phyloP scores from a whole-genome alignment of 176 grass and related monocot genomes.

The Lolium perenne region DNA sequence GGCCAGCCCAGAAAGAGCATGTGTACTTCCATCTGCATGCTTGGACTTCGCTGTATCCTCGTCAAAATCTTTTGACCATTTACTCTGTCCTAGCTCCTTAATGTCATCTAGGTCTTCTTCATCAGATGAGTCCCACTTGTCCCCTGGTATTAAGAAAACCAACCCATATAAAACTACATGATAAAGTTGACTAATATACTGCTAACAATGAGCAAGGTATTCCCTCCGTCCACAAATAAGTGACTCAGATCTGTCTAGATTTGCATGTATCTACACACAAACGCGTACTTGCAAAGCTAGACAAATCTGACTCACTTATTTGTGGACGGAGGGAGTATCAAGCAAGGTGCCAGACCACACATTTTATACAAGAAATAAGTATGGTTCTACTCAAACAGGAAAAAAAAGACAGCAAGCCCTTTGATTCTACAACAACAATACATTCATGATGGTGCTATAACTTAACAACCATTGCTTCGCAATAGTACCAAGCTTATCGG shows the following conservation, averaged over 20 bases:
- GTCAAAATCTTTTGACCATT: slow-evolving; percentile 94
- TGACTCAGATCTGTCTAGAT: no score
- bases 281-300: no score
- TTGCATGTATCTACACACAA: no score
- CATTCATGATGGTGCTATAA: neutral
- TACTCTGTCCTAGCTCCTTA: slow-evolving; percentile 83
- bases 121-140: slow-evolving; percentile 70
- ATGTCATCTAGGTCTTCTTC: slow-evolving; percentile 56
- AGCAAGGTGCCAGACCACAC: neutral
- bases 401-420: neutral
- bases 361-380: neutral
- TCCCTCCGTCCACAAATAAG: no score
- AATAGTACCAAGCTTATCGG: neutral
- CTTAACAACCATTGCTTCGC: neutral
- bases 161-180: neutral
- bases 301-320: no score
- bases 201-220: slow-evolving; percentile 16
- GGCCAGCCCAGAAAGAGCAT: slow-evolving; percentile 73
- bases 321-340: neutral
- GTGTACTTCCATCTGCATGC: slow-evolving; percentile 45
- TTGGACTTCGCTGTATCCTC: slow-evolving; percentile 63
- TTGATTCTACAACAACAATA: neutral
- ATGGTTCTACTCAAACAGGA: neutral
- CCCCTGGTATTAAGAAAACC: slow-evolving; percentile 44
- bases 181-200: neutral